A percentile compares a stretch with the other conserved stretches of the same genome.
phyloP scores from a whole-genome alignment of 148 eudicot species.

The Diospyros kaki region DNA sequence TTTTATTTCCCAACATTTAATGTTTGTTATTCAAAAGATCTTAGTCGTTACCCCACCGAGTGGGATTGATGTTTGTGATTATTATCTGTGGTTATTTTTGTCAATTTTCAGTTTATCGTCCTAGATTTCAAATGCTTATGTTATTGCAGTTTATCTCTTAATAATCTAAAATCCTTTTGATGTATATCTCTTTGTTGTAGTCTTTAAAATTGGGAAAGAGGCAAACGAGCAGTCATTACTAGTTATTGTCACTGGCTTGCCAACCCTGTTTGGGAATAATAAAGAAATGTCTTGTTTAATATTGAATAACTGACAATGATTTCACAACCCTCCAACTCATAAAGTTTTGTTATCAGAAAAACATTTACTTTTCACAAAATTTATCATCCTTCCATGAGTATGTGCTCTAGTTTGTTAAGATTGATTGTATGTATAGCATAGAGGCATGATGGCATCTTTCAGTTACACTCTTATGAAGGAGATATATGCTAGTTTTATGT shows the following conservation, averaged over 20 bases:
- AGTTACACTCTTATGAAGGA: background rate
- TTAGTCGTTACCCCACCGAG: background rate
- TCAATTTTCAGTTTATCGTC: too few relatives aligned
- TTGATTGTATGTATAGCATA: too few relatives aligned
- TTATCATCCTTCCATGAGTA: too few relatives aligned
- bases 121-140: background rate
- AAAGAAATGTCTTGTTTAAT: too few relatives aligned
- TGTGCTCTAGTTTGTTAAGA: background rate
- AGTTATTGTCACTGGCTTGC: background rate
- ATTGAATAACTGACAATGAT: too few relatives aligned
- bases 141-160: background rate
- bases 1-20: background rate
- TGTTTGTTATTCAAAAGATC: constrained; percentile 1
- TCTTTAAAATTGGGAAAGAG: background rate
- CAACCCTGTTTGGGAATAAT: background rate
- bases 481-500: background rate
- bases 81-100: background rate
- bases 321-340: too few relatives aligned
- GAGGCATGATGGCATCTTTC: too few relatives aligned
- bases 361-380: background rate
- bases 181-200: background rate
- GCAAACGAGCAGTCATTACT: background rate
- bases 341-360: background rate
- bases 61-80: background rate
- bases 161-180: background rate